Evolutionary conservation across 306 rosid genomes (phyloP), one percentile per base, ranked within the genome.

Genomic region (Echinosophora koreensis): DNA sequence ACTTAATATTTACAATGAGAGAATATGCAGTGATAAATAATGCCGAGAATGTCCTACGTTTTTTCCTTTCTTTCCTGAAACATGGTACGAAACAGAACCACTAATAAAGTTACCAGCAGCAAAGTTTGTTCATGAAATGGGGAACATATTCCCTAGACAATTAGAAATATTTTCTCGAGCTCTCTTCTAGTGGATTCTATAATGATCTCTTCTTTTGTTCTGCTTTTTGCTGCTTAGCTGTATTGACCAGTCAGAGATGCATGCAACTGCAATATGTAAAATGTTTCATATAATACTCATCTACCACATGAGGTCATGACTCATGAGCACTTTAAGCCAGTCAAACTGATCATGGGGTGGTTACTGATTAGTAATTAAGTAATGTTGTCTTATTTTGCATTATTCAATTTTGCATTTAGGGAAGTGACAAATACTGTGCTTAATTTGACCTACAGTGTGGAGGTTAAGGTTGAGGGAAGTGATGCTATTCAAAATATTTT

Each of bases 41-140:
- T 42, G n/a, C 6, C 8, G 5, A 55, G 16, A 41, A 62, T 61
- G 73, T 9, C 47, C 4, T 44, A 27, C 14, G 18, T 52, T 57
- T 56, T 74, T 50, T 38, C 28, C 41, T 50, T 51, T 4, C 65
- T 13, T 59, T 84, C 58, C 28, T 7, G 46, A 51, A 52, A 62
- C 65, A 28, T 34, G 12, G 22, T 42, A 69, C 5, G 82, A 54
- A 77, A 52, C 78, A 51, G 59, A 77, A 80, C 47, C 66, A 30
- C 58, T 37, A 46, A 63, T 54, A 50, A 74, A 76, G 55, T 54
- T 44, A 35, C 18, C 35, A 46, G 62, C 38, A 60, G 14, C 39
- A 28, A 59, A 57, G 46, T 37, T 63, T 76, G 82, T 65, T 79
- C 54, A 8, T 80, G 51, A 44, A 73, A 70, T 47, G 51, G 76